A percentile compares a stretch with the other conserved stretches of the same genome.
Conservation (phyloP, 495 filamentous ascomycete species). For the Daldinia childiae region DNA sequence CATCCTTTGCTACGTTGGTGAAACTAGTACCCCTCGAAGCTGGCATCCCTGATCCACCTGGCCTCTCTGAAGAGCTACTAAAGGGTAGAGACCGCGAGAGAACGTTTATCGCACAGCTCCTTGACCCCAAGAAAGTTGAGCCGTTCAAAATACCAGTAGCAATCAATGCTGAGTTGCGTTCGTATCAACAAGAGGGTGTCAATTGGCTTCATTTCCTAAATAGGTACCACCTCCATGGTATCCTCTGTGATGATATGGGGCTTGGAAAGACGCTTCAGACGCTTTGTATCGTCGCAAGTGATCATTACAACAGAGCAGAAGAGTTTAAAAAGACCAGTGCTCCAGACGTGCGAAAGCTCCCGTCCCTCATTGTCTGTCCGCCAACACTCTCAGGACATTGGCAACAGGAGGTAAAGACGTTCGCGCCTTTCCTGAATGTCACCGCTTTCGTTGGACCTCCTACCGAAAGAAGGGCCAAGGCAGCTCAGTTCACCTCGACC, state of each 20-base stretch:
- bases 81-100: slow-evolving; percentile 90
- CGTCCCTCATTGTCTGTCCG: slow-evolving; percentile 94
- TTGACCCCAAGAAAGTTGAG: slow-evolving; percentile 95
- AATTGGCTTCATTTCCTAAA: slow-evolving; percentile 99
- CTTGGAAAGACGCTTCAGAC: slow-evolving; percentile 98
- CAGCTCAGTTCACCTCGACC: slow-evolving; percentile 71
- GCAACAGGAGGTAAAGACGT: slow-evolving; percentile 95
- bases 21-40: slow-evolving; percentile 99
- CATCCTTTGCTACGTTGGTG: slow-evolving; percentile 94
- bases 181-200: slow-evolving; percentile 98
- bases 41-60: slow-evolving; percentile 95
- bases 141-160: slow-evolving; percentile 91
- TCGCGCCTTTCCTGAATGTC: slow-evolving; percentile 90
- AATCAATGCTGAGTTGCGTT: slow-evolving; percentile 94
- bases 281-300: slow-evolving; percentile 95
- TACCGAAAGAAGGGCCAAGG: slow-evolving; percentile 74
- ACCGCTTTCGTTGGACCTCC: slow-evolving; percentile 92
- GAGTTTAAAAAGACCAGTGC: slow-evolving; percentile 83
- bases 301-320: slow-evolving; percentile 92
- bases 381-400: slow-evolving; percentile 98
- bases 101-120: slow-evolving; percentile 95
- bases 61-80: slow-evolving; percentile 85
- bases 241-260: slow-evolving; percentile 99
- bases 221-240: slow-evolving; percentile 95
- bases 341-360: slow-evolving; percentile 78